Base-by-base conservation (phyloP, 768 basidiomycete genomes). In the Kwoniella mangroviensis region DNA sequence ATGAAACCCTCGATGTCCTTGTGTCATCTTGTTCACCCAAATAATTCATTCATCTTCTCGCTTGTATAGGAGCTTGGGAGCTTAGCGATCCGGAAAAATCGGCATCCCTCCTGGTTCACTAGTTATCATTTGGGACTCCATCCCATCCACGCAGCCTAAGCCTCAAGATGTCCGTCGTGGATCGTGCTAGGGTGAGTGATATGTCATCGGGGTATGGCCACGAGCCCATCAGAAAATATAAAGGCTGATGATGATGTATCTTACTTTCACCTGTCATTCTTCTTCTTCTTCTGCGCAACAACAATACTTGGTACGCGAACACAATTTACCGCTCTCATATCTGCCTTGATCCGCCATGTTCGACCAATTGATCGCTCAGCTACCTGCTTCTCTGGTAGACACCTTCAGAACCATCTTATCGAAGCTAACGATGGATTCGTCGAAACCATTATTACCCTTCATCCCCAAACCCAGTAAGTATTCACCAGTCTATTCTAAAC, bases 401-500 rank as follows among this genome's bases (percentile, higher is more conserved):
- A 45, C 54, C 12, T 53, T 64, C 13, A 54, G 56, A 54, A 26
- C 65, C 19, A 58, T 71, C n/a, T 21, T 67, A 53, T 49, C 65
- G 24, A 66, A 63, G 19, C 40, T 65, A 13, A 40, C 63, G 6
- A 61, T 60, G 42, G 52, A 69, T 40, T 66, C 63, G 9, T 66
- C 68, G 4, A 73, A 68, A 52, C 72, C 72, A 15, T 42, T 73
- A 17, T 49, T 73, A 24, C 62, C 72, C 2, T 73, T 69, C 60
- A 69, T 73, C 41, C 72, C 72, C 11, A 73, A 73, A 57, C 68
- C 72, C 12, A 60, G 71, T 69, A 43, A 43, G 34, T 7, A 6
- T 34, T 34, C 34, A 34, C 34, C 2, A 26, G 71, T 72, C 28
- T 11, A 49, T 9, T 49, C 45, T 49, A 43, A 21, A 40, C 34